These are phyloP conservation scores for Cicer chorassanicum DNA, from an alignment of 306 rosid species.

Conservation along the genomic window DNA sequence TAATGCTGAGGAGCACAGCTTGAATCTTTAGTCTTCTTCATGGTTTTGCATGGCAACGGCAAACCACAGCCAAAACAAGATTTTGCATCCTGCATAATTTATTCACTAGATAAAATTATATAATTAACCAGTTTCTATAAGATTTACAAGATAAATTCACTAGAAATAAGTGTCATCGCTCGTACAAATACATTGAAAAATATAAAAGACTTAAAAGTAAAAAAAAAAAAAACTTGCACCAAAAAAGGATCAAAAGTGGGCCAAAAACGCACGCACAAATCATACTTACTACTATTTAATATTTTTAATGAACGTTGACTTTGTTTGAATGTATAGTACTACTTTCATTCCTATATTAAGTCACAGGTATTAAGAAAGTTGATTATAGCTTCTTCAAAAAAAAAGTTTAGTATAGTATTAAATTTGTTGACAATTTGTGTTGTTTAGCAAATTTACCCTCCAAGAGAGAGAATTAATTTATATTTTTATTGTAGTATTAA, in stretches of 20 bases:
- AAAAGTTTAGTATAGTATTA: no score
- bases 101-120: slow-evolving; percentile 37
- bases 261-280: background rate
- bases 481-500: no score
- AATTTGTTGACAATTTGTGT: no score
- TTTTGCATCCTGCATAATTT: slow-evolving; percentile 60
- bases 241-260: background rate
- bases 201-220: background rate
- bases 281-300: background rate
- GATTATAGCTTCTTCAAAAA: no score
- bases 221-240: background rate
- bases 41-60: slow-evolving; percentile 55
- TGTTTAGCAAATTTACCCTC: no score
- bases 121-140: slow-evolving; percentile 21
- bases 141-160: background rate
- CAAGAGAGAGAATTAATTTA: no score
- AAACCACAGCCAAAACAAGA: slow-evolving; percentile 84
- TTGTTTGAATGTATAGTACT: no score
- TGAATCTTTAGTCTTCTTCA: slow-evolving; percentile 63
- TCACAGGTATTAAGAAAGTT: no score
- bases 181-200: background rate
- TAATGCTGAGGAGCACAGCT: slow-evolving; percentile 52
- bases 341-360: no score
- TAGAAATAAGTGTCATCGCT: slow-evolving; percentile 11
- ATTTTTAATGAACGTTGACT: no score